Evolutionary conservation across 2,329 filamentous ascomycete species (phyloP).

Genomic region (Periconia sp.): DNA sequence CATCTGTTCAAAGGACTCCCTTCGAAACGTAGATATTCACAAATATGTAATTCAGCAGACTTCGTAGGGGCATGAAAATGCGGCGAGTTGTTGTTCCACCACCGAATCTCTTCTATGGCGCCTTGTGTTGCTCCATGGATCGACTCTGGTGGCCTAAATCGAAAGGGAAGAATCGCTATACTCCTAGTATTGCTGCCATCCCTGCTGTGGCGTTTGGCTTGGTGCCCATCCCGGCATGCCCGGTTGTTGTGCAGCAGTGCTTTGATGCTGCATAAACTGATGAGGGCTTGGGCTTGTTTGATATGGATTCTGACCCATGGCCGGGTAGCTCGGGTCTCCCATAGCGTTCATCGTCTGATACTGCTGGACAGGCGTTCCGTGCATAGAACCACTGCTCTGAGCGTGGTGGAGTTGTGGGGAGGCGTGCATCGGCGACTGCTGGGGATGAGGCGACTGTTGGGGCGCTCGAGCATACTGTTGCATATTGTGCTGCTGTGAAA

Average conservation of each 20-base stretch:
- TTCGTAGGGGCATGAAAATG: too few relatives aligned
- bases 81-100: too few relatives aligned
- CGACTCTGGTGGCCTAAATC: not conserved
- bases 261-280: conserved; percentile 54
- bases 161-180: too few relatives aligned
- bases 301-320: conserved; percentile 57
- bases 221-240: conserved; percentile 60
- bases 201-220: conserved; percentile 50
- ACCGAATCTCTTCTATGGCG: too few relatives aligned
- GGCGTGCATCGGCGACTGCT: conserved; percentile 57
- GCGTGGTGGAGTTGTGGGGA: conserved; percentile 56
- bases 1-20: too few relatives aligned
- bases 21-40: too few relatives aligned
- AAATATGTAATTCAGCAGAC: too few relatives aligned
- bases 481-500: conserved; percentile 54
- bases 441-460: conserved; percentile 52
- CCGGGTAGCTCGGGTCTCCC: conserved; percentile 49
- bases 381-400: conserved; percentile 51
- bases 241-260: conserved; percentile 52
- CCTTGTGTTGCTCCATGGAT: too few relatives aligned
- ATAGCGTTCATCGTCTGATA: conserved; percentile 56
- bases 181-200: conserved; percentile 47
- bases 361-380: conserved; percentile 50
- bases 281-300: conserved; percentile 56
- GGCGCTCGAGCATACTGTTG: conserved; percentile 51